Evolutionary conservation across 805 yeast species (phyloP).

Genomic region (Candida boleticola): DNA sequence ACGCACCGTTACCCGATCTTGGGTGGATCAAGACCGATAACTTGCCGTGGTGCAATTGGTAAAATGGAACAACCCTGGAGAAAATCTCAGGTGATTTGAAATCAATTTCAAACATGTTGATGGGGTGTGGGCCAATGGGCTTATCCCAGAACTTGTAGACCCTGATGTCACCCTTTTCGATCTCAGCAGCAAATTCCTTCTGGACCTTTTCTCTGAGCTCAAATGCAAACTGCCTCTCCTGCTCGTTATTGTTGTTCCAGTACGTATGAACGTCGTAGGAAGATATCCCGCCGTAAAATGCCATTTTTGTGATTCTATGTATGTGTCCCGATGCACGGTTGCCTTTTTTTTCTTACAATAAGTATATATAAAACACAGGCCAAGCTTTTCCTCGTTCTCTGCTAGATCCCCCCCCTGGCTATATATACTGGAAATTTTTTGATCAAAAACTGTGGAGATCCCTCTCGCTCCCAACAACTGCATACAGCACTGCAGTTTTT

Average conservation of each 20-base stretch:
- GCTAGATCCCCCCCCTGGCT: no score
- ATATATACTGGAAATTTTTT: no score
- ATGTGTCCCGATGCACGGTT: not conserved
- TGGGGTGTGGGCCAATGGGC: conserved; percentile 59
- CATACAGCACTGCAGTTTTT: no score
- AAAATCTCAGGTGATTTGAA: conserved; percentile 46
- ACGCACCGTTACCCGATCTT: conserved; percentile 36
- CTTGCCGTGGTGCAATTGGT: conserved; percentile 50
- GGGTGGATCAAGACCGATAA: conserved; percentile 59
- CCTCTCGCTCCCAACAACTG: no score
- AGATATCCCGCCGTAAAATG: conserved; percentile 19
- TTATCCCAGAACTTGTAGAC: conserved; percentile 45
- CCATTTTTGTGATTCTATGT: not conserved
- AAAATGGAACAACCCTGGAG: conserved; percentile 46
- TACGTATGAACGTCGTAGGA: conserved; percentile 60
- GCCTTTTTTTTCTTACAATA: not conserved
- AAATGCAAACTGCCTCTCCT: conserved; percentile 32
- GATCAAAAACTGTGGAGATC: no score
- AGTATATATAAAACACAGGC: no score
- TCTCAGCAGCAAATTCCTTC: conserved; percentile 41
- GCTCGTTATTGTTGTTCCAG: conserved; percentile 36
- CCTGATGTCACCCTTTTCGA: conserved; percentile 39
- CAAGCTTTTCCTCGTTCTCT: no score
- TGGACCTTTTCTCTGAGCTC: conserved; percentile 39
- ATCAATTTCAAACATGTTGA: conserved; percentile 58